phyloP scores from a whole-genome alignment of 2,329 filamentous ascomycete species.

The Arthroderma sp. region DNA sequence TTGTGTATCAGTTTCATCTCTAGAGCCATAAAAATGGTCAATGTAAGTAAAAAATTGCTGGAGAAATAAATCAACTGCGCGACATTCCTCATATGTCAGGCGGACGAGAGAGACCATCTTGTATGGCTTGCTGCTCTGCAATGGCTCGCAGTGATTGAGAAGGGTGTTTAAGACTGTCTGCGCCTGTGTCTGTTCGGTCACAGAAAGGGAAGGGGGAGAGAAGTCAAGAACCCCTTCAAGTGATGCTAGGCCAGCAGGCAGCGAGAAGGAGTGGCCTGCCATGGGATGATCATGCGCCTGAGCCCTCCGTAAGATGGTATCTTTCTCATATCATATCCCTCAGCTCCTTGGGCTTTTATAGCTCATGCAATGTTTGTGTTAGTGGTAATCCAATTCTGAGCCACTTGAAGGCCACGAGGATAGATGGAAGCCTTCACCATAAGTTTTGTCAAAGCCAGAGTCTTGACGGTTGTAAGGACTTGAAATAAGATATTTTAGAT shows the following conservation, averaged over 20 bases:
- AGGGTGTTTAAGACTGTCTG: conserved; percentile 8
- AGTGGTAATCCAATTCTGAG: too few species aligned
- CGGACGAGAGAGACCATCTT: conserved; percentile 13
- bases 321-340: too few species aligned
- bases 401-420: too few species aligned
- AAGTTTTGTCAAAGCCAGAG: too few species aligned
- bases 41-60: conserved; percentile 8
- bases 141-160: conserved; percentile 12
- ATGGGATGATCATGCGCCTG: not conserved
- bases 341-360: too few species aligned
- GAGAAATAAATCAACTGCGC: conserved; percentile 9
- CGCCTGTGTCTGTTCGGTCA: conserved; percentile 7
- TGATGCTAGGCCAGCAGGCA: conserved; percentile 1
- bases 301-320: too few species aligned
- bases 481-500: too few species aligned
- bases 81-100: conserved; percentile 12
- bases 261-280: not conserved
- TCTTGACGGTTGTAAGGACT: too few species aligned
- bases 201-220: conserved; percentile 4
- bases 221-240: conserved; percentile 8
- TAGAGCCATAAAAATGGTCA: conserved; percentile 5
- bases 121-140: conserved; percentile 12
- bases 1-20: conserved; percentile 1
- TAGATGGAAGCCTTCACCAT: too few species aligned
- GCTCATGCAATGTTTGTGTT: too few species aligned